Percentiles rank a stretch among this genome's conserved stretches.
These are phyloP conservation scores for Fusarium marasasianum DNA, from an alignment of 2,329 filamentous ascomycete species.

Conservation along the genomic window DNA sequence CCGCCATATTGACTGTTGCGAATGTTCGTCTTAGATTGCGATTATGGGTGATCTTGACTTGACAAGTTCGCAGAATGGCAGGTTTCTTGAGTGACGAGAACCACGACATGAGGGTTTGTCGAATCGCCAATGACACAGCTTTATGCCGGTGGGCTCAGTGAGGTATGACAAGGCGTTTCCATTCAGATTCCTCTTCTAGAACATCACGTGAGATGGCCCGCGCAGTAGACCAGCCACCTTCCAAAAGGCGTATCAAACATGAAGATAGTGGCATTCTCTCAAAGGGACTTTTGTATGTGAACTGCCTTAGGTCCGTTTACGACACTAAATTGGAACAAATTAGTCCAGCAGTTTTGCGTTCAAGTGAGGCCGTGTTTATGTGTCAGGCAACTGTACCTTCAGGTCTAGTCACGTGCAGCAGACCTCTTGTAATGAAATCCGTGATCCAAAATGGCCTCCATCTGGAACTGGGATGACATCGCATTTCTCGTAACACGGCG, in stretches of 20 bases:
- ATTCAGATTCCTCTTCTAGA: slow-evolving; percentile 20
- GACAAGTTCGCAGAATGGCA: slow-evolving; percentile 35
- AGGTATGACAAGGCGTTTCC: slow-evolving; percentile 10
- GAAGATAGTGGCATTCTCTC: slow-evolving; percentile 6
- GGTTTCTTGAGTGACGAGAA: slow-evolving; percentile 42
- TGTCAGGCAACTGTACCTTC: not conserved
- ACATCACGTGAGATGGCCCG: slow-evolving; percentile 27
- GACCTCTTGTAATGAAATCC: not conserved
- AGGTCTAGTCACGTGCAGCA: slow-evolving; percentile 4
- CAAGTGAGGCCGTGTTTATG: not conserved
- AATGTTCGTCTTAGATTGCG: slow-evolving; percentile 43
- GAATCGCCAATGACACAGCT: slow-evolving; percentile 24
- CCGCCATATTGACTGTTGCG: slow-evolving; percentile 46
- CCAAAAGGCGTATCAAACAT: slow-evolving; percentile 20
- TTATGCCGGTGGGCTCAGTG: slow-evolving; percentile 19
- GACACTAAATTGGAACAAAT: slow-evolving; percentile 7
- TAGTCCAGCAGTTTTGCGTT: not conserved
- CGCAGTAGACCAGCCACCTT: slow-evolving; percentile 6
- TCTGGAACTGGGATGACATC: not conserved
- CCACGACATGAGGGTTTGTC: slow-evolving; percentile 41
- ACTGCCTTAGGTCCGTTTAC: not conserved
- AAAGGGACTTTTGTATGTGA: slow-evolving; percentile 12
- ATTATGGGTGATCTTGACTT: slow-evolving; percentile 37
- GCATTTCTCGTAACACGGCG: not conserved
- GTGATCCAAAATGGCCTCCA: not conserved